Conservation (phyloP, 2,329 filamentous ascomycete species). For the Colletotrichum ledebouriae region DNA sequence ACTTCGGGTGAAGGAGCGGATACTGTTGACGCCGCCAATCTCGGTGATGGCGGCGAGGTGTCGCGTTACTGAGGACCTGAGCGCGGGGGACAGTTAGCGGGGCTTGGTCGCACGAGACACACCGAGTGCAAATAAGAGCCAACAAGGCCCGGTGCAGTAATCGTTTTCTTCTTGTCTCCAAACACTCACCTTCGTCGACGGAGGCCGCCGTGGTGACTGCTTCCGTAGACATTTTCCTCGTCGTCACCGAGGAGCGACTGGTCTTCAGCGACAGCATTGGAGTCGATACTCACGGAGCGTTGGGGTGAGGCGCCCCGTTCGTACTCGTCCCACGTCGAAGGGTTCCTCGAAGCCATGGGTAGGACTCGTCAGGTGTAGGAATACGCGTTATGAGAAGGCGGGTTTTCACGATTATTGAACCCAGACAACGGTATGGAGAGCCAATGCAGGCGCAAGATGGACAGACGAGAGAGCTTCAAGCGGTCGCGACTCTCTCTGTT, state of each 20-base stretch:
- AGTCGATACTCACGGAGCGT: conserved; percentile 57
- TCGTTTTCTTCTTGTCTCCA: too few relatives aligned
- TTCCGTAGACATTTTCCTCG: conserved; percentile 51
- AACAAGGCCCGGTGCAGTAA: background rate
- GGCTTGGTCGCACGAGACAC: conserved; percentile 47
- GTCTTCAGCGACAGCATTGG: conserved; percentile 59
- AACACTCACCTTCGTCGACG: conserved; percentile 54
- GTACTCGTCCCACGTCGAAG: conserved; percentile 62
- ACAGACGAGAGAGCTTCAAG: conserved; percentile 1
- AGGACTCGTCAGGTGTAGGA: background rate
- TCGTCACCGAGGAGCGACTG: conserved; percentile 60
- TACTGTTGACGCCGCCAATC: conserved; percentile 91
- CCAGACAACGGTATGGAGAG: conserved; percentile 1
- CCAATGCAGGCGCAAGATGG: conserved; percentile 5
- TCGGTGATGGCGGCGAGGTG: conserved; percentile 72
- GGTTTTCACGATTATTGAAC: background rate
- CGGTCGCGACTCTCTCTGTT: conserved; percentile 24
- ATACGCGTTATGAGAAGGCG: background rate
- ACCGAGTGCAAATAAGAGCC: conserved; percentile 6
- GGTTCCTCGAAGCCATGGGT: conserved; percentile 51
- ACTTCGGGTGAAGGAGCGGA: conserved; percentile 92
- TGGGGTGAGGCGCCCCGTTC: conserved; percentile 57
- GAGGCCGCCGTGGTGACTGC: conserved; percentile 41
- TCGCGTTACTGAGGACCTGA: conserved; percentile 71
- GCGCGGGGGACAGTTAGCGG: conserved; percentile 17